Conservation (phyloP, 768 basidiomycete species). For the Piloderma croceum region DNA sequence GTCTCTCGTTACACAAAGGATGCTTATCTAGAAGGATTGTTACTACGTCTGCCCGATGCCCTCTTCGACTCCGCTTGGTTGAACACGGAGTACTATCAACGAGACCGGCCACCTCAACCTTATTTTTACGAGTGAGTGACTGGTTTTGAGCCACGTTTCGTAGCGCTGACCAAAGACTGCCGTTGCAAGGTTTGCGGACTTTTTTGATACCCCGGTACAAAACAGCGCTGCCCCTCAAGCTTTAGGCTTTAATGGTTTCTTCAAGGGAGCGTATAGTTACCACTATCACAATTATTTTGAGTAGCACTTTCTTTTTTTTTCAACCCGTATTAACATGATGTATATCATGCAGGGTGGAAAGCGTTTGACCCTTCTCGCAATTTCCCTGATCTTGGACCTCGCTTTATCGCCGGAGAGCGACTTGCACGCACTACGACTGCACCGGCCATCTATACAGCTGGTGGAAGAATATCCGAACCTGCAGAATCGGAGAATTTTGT, state of each 20-base stretch:
- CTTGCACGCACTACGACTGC: constrained; percentile 45
- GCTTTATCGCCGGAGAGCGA: constrained; percentile 72
- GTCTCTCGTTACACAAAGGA: constrained; percentile 88
- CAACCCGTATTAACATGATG: constrained; percentile 1
- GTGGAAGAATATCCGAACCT: too few relatives aligned
- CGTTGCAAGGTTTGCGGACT: constrained; percentile 70
- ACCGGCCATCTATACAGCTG: constrained; percentile 19
- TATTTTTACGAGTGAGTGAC: constrained; percentile 74
- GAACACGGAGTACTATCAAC: constrained; percentile 87
- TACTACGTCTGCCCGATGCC: constrained; percentile 89
- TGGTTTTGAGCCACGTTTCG: not conserved
- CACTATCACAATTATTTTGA: constrained; percentile 96
- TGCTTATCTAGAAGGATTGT: constrained; percentile 73
- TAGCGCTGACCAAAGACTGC: constrained; percentile 3
- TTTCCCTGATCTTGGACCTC: constrained; percentile 87
- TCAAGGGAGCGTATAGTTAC: constrained; percentile 91
- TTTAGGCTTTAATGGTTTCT: constrained; percentile 92
- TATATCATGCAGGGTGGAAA: constrained; percentile 98
- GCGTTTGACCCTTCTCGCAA: constrained; percentile 92
- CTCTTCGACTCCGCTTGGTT: constrained; percentile 97
- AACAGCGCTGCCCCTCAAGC: constrained; percentile 80
- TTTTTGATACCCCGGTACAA: constrained; percentile 75
- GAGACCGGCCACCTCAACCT: constrained; percentile 90
- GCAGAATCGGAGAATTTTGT: constrained; percentile 39
- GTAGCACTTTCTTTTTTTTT: too few relatives aligned